Conservation (phyloP, 192 early-diverging fungal genomes). For the Linnemannia elongata region DNA sequence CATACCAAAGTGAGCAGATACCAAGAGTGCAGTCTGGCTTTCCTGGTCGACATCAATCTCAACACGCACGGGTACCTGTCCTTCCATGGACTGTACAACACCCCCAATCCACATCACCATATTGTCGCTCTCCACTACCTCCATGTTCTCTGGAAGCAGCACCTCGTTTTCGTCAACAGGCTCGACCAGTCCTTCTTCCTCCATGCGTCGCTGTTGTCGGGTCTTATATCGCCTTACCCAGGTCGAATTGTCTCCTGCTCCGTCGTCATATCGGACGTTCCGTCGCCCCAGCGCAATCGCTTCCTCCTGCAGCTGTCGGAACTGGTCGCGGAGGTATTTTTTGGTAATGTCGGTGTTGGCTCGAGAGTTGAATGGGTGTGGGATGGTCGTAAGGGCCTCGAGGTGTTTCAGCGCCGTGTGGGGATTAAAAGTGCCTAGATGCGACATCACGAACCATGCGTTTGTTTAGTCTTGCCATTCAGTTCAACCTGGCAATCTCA, state of each 20-base stretch:
- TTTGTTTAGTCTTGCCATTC: background rate
- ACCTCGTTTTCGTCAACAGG: background rate
- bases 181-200: constrained; percentile 10
- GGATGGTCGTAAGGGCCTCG: constrained; percentile 37
- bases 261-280: constrained; percentile 47
- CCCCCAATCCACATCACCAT: constrained; percentile 54
- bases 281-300: constrained; percentile 46
- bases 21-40: constrained; percentile 63
- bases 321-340: constrained; percentile 39
- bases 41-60: constrained; percentile 53
- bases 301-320: constrained; percentile 27
- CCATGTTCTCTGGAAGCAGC: background rate
- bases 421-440: constrained; percentile 39
- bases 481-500: too few species aligned
- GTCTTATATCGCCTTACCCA: constrained; percentile 26
- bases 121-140: constrained; percentile 44
- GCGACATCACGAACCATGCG: background rate
- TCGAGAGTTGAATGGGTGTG: constrained; percentile 44
- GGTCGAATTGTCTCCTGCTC: constrained; percentile 17
- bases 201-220: constrained; percentile 20
- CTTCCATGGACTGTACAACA: constrained; percentile 33
- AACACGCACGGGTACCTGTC: constrained; percentile 32
- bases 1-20: constrained; percentile 76
- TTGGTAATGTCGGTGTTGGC: constrained; percentile 40
- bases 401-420: constrained; percentile 44